Percentiles rank a stretch among this genome's conserved stretches.
These are phyloP conservation scores for Strigomonas culicis DNA, from an alignment of 208 protist genomes.

Conservation along the genomic window DNA sequence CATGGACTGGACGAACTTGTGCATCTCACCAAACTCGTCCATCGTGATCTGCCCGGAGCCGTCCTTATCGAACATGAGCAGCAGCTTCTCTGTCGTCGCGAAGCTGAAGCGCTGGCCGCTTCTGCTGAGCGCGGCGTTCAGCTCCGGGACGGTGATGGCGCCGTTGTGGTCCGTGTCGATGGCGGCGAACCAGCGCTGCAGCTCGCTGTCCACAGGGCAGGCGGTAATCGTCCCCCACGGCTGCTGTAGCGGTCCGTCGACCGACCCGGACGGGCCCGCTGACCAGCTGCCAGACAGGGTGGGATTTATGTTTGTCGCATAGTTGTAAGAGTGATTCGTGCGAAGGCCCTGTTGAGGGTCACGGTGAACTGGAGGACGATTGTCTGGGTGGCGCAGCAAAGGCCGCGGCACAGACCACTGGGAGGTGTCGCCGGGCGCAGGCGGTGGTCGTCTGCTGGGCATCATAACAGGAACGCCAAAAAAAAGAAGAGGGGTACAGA, in stretches of 20 bases:
- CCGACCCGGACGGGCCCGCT: no score
- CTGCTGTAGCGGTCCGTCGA: constrained; percentile 1
- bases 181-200: constrained; percentile 51
- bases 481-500: no score
- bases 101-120: constrained; percentile 55
- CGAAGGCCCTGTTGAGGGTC: no score
- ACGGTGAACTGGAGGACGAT: no score
- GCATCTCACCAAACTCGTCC: constrained; percentile 62
- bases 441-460: no score
- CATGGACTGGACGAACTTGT: constrained; percentile 62
- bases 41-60: constrained; percentile 47
- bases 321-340: no score
- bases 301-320: no score
- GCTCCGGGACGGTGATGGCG: constrained; percentile 51
- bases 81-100: constrained; percentile 61
- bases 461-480: no score
- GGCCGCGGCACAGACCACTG: no score
- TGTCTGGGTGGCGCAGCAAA: no score
- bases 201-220: constrained; percentile 10
- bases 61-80: constrained; percentile 72
- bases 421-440: no score
- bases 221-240: background rate
- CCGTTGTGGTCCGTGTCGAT: constrained; percentile 63
- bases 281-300: no score
- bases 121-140: constrained; percentile 54